A percentile compares a stretch with the other conserved stretches of the same genome.
Evolutionary conservation across 2,329 filamentous ascomycete genomes (phyloP).

Genomic region (Hypoxylon sp.): DNA sequence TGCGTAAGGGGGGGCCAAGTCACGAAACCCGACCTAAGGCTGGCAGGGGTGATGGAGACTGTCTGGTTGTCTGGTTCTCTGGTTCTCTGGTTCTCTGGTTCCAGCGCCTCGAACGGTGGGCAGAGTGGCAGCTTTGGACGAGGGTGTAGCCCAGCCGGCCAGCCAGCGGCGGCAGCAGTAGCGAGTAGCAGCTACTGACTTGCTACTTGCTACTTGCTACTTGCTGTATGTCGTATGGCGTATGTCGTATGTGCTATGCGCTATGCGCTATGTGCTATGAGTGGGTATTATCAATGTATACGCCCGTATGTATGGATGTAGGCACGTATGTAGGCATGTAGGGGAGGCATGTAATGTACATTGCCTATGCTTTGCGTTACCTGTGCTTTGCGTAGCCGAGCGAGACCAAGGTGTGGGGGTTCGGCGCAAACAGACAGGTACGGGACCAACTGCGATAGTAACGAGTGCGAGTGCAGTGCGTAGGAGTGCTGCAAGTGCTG

Average conservation of each 20-base stretch:
- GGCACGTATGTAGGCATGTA: conserved; percentile 10
- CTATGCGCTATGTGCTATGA: no score
- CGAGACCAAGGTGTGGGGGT: conserved; percentile 32
- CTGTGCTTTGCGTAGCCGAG: conserved; percentile 40
- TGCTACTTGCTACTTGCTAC: conserved; percentile 20
- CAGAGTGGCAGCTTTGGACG: conserved; percentile 18
- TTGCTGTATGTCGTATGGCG: conserved; percentile 17
- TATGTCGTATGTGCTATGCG: conserved; percentile 15
- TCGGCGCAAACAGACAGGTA: conserved; percentile 14
- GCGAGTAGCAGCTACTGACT: conserved; percentile 18
- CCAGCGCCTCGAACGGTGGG: conserved; percentile 42
- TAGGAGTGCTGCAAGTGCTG: conserved; percentile 7
- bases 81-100: no score
- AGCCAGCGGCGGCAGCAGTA: conserved; percentile 14
- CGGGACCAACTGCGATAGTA: neutral
- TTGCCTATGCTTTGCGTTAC: conserved; percentile 15
- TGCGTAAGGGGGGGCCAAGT: conserved; percentile 49
- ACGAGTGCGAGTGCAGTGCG: conserved; percentile 30
- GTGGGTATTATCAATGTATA: no score
- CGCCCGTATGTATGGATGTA: conserved; percentile 24
- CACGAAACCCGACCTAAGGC: conserved; percentile 49
- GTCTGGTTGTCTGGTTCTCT: no score
- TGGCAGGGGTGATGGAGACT: conserved; percentile 46
- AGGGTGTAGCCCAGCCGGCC: conserved; percentile 20
- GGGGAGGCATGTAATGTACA: conserved; percentile 27